Conservation (phyloP, 768 basidiomycete genomes). For the Leccinellum albellum region DNA sequence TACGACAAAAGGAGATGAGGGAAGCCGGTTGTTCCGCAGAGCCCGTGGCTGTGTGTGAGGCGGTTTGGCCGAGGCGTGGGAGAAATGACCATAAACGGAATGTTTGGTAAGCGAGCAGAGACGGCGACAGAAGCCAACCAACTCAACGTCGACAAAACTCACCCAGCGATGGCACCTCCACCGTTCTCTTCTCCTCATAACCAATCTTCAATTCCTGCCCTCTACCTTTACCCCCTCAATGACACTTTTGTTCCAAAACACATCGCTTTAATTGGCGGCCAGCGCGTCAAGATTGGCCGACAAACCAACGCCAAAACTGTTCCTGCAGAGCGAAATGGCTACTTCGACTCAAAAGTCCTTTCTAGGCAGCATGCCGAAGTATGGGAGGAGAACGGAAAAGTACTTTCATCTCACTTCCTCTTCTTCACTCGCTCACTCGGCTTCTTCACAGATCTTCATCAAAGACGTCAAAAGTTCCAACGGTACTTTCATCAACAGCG, state of each 20-base stretch:
- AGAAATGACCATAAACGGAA: not conserved
- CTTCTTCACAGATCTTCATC: slow-evolving; percentile 75
- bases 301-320: slow-evolving; percentile 96
- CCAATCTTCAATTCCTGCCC: slow-evolving; percentile 36
- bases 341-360: slow-evolving; percentile 94
- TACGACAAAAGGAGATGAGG: too few species aligned
- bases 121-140: slow-evolving; percentile 11
- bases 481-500: slow-evolving; percentile 97
- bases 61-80: slow-evolving; percentile 13
- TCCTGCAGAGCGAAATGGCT: slow-evolving; percentile 90
- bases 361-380: slow-evolving; percentile 96
- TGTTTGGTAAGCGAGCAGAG: slow-evolving; percentile 13
- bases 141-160: slow-evolving; percentile 17
- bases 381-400: slow-evolving; percentile 92
- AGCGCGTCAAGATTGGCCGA: slow-evolving; percentile 86
- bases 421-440: slow-evolving; percentile 9
- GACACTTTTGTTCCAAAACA: slow-evolving; percentile 95
- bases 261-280: slow-evolving; percentile 64
- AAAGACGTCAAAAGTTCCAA: slow-evolving; percentile 98
- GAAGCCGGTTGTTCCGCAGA: not conserved
- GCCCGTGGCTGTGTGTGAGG: not conserved
- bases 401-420: slow-evolving; percentile 29
- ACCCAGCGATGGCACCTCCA: slow-evolving; percentile 31
- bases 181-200: slow-evolving; percentile 30
- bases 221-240: slow-evolving; percentile 86